Base-by-base conservation (phyloP, 805 yeast species). In the Candida parachauliodes region DNA sequence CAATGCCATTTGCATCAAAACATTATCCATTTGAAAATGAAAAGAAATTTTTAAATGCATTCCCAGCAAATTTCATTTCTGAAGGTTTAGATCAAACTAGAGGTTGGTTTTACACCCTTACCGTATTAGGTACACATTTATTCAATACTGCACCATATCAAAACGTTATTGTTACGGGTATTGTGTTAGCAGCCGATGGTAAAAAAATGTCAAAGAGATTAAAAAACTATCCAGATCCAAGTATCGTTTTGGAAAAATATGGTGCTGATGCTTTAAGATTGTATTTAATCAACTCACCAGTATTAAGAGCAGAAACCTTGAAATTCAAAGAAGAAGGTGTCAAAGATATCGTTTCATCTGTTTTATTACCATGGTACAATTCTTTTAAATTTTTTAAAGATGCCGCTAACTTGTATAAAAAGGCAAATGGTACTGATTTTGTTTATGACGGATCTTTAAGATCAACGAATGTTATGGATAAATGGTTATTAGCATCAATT, bases 71-170 rank as follows among this genome's bases (percentile, higher is more conserved):
- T 65, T 93, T 93, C 67, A 93, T 93, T 54, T 83, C 96, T 43
- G 99, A 93, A 74, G 99, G 99, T 69, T 77, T 93, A 53, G 99
- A 93, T 69, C 99, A 93, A 73, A 93, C 99, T 42, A 87, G 99
- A 79, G 99, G 99, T 60, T 93, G 99, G 99, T 93, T 93, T 70
- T 93, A 93, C 67, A 93, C 98, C 37, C 75, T 93, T 62, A 83
- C 95, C 32, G 96, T 93, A 17, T 75, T 93, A 55, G 98, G 98
- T 62, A 87, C 96, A 41, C 97, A 91, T 54, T 70, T 93, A 53
- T 93, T 93, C 70, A 82, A 84, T 55, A 77, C 81, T 42, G 94
- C 95, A 46, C 98, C 99, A 34, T 93, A 84, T 74, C 72, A 91
- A 65, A 93, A 93, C 62, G 96, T 89, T 47, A 87, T 93, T 61